Conservation (phyloP, 2,329 filamentous ascomycete species). For the Clonostachys sp. region DNA sequence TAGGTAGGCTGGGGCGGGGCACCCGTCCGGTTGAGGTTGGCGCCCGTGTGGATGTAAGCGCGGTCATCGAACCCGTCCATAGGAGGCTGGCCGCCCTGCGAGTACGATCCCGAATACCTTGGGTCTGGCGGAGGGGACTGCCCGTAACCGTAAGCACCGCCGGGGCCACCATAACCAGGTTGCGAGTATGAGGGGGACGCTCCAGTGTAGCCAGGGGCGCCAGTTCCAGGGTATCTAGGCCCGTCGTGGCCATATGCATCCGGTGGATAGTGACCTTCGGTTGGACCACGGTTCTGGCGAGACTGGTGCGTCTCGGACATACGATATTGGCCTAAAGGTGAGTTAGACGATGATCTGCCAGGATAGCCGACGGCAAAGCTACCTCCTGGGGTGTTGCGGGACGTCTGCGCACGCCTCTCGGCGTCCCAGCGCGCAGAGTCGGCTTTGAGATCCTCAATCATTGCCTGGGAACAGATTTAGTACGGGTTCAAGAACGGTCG, state of each 20-base stretch:
- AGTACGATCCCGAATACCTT: constrained; percentile 18
- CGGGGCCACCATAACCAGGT: constrained; percentile 20
- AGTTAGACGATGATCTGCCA: constrained; percentile 53
- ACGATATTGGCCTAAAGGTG: constrained; percentile 51
- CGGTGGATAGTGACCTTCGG: constrained; percentile 25
- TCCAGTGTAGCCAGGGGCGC: constrained; percentile 43
- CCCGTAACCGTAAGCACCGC: constrained; percentile 13
- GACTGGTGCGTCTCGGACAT: constrained; percentile 46
- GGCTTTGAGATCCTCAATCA: constrained; percentile 59
- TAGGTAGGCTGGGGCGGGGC: constrained; percentile 23
- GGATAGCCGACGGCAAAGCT: constrained; percentile 41
- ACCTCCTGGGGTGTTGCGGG: constrained; percentile 52
- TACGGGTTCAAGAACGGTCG: background rate
- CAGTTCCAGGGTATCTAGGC: constrained; percentile 45
- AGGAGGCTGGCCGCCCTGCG: constrained; percentile 8
- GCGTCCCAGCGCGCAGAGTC: constrained; percentile 59
- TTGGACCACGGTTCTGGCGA: constrained; percentile 43
- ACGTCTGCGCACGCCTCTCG: constrained; percentile 52
- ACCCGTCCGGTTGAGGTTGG: constrained; percentile 12
- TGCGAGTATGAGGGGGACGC: constrained; percentile 27
- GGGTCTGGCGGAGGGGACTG: constrained; percentile 22
- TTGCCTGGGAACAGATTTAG: constrained; percentile 35
- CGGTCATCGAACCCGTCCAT: constrained; percentile 12
- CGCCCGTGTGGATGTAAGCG: constrained; percentile 25
- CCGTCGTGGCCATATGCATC: constrained; percentile 26